phyloP scores from a whole-genome alignment of 441 rosid species.

The Dalechampia spathulata region DNA sequence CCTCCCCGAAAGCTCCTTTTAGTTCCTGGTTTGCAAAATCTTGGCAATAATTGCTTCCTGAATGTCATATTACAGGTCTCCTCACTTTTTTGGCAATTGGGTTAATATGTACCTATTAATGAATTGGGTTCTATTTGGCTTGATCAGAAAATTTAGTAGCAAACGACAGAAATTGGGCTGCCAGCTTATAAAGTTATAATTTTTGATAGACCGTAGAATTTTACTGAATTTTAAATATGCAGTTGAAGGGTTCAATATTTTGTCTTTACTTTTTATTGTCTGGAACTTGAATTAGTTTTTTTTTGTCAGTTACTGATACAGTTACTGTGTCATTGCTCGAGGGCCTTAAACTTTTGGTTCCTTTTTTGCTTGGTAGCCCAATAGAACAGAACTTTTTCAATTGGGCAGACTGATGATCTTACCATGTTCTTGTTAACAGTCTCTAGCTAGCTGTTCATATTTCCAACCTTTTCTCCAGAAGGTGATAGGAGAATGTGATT shows the following conservation, averaged over 20 bases:
- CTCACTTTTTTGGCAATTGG: constrained; percentile 11
- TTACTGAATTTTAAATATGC: neutral
- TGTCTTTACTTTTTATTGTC: neutral
- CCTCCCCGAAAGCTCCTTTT: constrained; percentile 21
- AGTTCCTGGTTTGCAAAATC: constrained; percentile 79
- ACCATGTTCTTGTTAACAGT: constrained; percentile 32
- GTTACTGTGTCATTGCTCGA: too few relatives aligned
- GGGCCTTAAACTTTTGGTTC: too few relatives aligned
- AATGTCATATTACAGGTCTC: constrained; percentile 77
- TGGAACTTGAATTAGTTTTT: neutral
- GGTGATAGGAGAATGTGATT: constrained; percentile 42
- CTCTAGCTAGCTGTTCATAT: constrained; percentile 68
- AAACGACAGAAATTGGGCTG: neutral
- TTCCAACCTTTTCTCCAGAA: constrained; percentile 56
- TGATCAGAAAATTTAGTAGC: neutral
- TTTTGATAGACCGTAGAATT: neutral
- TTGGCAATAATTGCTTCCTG: constrained; percentile 78
- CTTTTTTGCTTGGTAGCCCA: neutral
- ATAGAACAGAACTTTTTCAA: neutral
- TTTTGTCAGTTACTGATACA: too few relatives aligned
- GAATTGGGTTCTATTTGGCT: neutral
- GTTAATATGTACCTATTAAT: neutral
- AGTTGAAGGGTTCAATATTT: neutral
- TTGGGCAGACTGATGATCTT: neutral
- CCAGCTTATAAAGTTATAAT: neutral